These are phyloP conservation scores for Termitomyces eurrhizus DNA, from an alignment of 768 basidiomycete genomes.

Conservation along the genomic window DNA sequence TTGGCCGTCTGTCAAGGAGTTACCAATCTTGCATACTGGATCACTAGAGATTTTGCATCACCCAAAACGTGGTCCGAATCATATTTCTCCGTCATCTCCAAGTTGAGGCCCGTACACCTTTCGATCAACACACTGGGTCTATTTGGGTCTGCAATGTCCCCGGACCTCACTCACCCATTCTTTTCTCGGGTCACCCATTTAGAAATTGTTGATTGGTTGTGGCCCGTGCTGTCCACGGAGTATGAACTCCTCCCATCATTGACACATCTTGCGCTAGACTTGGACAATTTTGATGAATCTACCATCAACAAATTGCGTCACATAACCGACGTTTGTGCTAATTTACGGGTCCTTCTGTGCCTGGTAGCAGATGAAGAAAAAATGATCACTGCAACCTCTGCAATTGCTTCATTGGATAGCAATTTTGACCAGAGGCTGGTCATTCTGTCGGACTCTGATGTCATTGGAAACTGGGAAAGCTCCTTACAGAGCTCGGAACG, in stretches of 20 bases:
- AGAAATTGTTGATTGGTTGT: conserved; percentile 24
- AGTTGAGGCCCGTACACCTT: conserved; percentile 18
- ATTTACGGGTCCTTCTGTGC: conserved; percentile 19
- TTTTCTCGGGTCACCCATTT: conserved; percentile 22
- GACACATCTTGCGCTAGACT: conserved; percentile 22
- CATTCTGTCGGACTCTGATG: conserved; percentile 20
- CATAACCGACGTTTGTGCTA: conserved; percentile 18
- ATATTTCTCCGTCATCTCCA: conserved; percentile 16
- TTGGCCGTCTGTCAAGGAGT: conserved; percentile 23
- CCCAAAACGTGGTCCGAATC: not conserved
- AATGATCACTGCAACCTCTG: conserved; percentile 16
- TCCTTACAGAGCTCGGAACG: conserved; percentile 16
- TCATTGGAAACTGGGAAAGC: conserved; percentile 22
- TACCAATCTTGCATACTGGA: conserved; percentile 23
- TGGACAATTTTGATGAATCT: conserved; percentile 14
- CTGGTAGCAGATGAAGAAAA: conserved; percentile 17
- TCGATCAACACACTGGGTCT: conserved; percentile 22
- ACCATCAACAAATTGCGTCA: conserved; percentile 14
- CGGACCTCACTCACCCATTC: conserved; percentile 21
- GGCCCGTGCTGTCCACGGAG: conserved; percentile 2
- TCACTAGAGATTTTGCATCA: not conserved
- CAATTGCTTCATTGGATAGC: conserved; percentile 11
- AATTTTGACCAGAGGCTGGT: conserved; percentile 17
- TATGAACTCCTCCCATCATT: conserved; percentile 17
- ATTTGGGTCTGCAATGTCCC: conserved; percentile 12